Evolutionary conservation across 257 asterid genomes (phyloP).

Genomic region (Knoxia roxburghii): DNA sequence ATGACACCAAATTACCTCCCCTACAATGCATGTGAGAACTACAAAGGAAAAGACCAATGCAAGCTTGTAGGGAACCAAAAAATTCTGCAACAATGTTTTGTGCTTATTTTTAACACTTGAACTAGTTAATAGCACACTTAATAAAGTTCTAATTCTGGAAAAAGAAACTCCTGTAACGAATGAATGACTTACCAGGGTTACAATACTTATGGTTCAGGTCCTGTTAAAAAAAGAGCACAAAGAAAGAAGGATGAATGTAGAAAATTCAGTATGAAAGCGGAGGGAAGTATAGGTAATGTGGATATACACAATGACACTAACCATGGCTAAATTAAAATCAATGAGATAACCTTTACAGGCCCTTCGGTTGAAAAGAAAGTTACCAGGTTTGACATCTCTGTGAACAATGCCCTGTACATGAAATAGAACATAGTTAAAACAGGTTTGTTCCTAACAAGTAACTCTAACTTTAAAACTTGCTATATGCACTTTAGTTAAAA

Average conservation of each 20-base stretch:
- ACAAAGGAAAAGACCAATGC: background rate
- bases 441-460: constrained; percentile 10
- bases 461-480: constrained; percentile 10
- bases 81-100: background rate
- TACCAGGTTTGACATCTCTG: constrained; percentile 97
- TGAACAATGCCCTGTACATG: constrained; percentile 77
- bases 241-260: constrained; percentile 12
- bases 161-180: too few relatives aligned
- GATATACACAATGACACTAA: constrained; percentile 36
- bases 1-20: background rate
- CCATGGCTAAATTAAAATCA: constrained; percentile 95
- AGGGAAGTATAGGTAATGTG: background rate
- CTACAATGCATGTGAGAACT: background rate
- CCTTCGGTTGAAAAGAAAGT: constrained; percentile 83
- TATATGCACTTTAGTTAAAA: constrained; percentile 17
- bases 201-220: constrained; percentile 60
- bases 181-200: constrained; percentile 32
- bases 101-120: background rate
- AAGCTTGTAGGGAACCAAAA: background rate
- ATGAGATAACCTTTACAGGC: constrained; percentile 77
- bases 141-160: background rate
- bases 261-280: background rate
- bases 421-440: constrained; percentile 17
- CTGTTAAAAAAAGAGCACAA: constrained; percentile 36
- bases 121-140: background rate